Percentiles rank a stretch among this genome's conserved stretches.
Conservation (phyloP, 345 rosid genomes). For the Mallotus nudiflorus region DNA sequence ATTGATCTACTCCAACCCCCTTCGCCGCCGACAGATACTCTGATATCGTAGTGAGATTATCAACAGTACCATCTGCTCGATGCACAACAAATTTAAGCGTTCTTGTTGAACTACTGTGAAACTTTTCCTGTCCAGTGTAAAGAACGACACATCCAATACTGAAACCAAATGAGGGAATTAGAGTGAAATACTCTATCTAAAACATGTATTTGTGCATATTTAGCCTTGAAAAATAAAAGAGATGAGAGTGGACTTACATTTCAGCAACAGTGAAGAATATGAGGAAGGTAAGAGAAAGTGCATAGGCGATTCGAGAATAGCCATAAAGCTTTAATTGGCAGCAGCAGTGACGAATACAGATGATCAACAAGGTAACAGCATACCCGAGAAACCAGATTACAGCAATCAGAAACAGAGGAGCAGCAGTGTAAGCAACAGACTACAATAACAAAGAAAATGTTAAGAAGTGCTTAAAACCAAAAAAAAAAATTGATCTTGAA, state of each 20-base stretch:
- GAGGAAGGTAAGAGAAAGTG: conserved; percentile 20
- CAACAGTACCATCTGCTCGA: conserved; percentile 18
- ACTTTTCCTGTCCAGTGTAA: conserved; percentile 30
- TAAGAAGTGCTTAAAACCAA: background rate
- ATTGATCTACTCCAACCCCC: conserved; percentile 15
- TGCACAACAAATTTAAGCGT: conserved; percentile 22
- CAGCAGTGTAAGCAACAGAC: conserved; percentile 26
- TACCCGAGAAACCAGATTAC: conserved; percentile 22
- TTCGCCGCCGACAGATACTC: conserved; percentile 25
- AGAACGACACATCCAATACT: conserved; percentile 31
- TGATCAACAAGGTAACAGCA: conserved; percentile 7
- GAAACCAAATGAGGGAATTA: background rate
- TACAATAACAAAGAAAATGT: conserved; percentile 13
- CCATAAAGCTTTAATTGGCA: conserved; percentile 14
- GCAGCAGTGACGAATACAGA: conserved; percentile 24
- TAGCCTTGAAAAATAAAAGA: background rate
- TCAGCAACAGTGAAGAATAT: conserved; percentile 17
- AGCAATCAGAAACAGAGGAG: conserved; percentile 19
- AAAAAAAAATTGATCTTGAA: too few relatives aligned
- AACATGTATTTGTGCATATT: background rate
- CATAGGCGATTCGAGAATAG: conserved; percentile 20
- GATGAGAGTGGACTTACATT: conserved; percentile 12
- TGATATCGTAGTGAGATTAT: conserved; percentile 20
- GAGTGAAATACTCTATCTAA: background rate
- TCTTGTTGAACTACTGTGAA: conserved; percentile 9